phyloP scores from a whole-genome alignment of 179 eudicot genomes.

The Heliamphora pulchella region DNA sequence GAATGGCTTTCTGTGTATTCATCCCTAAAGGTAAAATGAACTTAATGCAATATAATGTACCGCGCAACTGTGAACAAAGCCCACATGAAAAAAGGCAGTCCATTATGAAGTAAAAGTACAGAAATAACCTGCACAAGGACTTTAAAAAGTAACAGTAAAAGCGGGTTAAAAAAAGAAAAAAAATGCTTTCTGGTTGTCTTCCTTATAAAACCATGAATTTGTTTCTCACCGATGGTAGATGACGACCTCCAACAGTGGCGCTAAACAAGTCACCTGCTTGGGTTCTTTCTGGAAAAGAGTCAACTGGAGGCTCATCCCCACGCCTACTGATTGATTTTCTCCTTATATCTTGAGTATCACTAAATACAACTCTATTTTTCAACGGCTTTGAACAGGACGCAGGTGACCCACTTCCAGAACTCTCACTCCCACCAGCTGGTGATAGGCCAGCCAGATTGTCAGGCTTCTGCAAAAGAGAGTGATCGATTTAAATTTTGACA shows the following conservation, averaged over 20 bases:
- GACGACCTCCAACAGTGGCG: constrained; percentile 29
- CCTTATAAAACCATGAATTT: not conserved
- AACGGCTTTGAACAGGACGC: constrained; percentile 30
- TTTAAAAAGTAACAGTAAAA: not conserved
- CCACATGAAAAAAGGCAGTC: not conserved
- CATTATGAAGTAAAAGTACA: not conserved
- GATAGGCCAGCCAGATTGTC: constrained; percentile 28
- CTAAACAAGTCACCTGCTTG: constrained; percentile 45
- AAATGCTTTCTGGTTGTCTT: not conserved
- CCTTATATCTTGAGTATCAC: constrained; percentile 29
- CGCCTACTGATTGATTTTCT: constrained; percentile 33
- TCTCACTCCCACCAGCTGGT: constrained; percentile 25
- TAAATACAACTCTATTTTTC: constrained; percentile 24
- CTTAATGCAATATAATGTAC: not conserved
- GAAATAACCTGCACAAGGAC: not conserved
- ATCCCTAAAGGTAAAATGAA: not conserved
- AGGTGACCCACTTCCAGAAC: constrained; percentile 42
- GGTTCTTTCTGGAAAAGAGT: constrained; percentile 28
- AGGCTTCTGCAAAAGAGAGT: constrained; percentile 31
- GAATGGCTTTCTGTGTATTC: not conserved
- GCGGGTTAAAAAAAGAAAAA: not conserved
- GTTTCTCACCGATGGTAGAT: constrained; percentile 35
- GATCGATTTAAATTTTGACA: not conserved
- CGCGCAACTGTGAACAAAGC: not conserved
- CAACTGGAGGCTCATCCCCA: constrained; percentile 22